A percentile compares a stretch with the other conserved stretches of the same genome.
These are phyloP conservation scores for Xylariales sp. DNA, from an alignment of 2,329 filamentous ascomycete species.

Conservation along the genomic window DNA sequence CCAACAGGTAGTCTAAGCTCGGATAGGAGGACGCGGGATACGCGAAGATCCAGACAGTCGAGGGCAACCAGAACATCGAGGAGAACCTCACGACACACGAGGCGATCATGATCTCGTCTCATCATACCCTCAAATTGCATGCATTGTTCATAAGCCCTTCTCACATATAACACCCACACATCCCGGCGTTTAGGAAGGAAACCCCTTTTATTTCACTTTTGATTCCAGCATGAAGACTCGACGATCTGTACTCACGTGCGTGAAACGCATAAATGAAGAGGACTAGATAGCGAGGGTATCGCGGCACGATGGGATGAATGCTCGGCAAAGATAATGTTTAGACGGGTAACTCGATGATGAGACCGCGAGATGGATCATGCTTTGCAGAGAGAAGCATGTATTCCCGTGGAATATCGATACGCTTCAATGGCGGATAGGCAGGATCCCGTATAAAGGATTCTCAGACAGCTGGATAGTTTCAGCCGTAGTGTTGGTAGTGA, in stretches of 20 bases:
- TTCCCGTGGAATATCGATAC: too few relatives aligned
- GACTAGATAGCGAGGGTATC: neutral
- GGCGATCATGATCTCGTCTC: conserved; percentile 6
- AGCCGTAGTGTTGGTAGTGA: too few relatives aligned
- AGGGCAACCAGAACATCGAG: conserved; percentile 20
- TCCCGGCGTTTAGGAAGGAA: conserved; percentile 1
- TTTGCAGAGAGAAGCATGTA: neutral
- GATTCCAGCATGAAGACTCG: conserved; percentile 1
- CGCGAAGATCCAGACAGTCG: conserved; percentile 27
- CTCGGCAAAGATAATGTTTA: too few relatives aligned
- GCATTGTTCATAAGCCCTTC: neutral
- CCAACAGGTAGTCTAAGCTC: conserved; percentile 42
- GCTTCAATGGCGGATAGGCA: too few relatives aligned
- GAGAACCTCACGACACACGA: conserved; percentile 16
- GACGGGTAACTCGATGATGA: too few relatives aligned
- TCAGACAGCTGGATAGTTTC: too few relatives aligned
- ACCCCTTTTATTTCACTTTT: neutral
- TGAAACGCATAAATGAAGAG: neutral
- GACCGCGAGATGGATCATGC: neutral
- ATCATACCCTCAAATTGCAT: neutral
- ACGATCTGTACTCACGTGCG: neutral
- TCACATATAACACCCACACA: neutral
- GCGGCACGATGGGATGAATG: neutral
- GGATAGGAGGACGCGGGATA: conserved; percentile 35
- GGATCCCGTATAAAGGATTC: too few relatives aligned